These are phyloP conservation scores for Colletotrichum magnum DNA, from an alignment of 2,329 filamentous ascomycete species.

Conservation along the genomic window DNA sequence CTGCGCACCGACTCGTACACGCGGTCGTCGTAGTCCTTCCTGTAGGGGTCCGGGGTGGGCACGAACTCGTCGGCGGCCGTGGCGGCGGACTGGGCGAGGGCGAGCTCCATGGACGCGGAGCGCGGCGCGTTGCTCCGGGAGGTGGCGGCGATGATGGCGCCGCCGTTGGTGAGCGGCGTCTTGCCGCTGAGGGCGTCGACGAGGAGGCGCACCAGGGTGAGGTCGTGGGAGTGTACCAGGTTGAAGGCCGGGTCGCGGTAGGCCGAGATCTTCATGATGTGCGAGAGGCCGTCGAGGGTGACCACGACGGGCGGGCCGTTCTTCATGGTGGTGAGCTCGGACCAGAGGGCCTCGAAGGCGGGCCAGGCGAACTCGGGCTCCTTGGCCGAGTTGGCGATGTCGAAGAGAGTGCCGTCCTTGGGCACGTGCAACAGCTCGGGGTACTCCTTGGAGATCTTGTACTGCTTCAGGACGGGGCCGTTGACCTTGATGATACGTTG, in stretches of 20 bases:
- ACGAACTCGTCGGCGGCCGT: slow-evolving; percentile 53
- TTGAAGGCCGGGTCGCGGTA: slow-evolving; percentile 82
- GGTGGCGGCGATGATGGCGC: slow-evolving; percentile 81
- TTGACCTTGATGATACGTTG: slow-evolving; percentile 82
- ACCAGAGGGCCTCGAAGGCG: slow-evolving; percentile 85
- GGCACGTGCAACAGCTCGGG: slow-evolving; percentile 71
- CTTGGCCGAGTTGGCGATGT: slow-evolving; percentile 78
- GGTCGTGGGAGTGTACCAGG: slow-evolving; percentile 87
- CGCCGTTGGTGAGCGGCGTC: slow-evolving; percentile 76
- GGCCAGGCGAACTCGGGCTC: slow-evolving; percentile 85
- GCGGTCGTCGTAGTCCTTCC: slow-evolving; percentile 69
- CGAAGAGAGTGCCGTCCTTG: slow-evolving; percentile 73
- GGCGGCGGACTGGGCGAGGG: slow-evolving; percentile 71
- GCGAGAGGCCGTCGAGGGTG: slow-evolving; percentile 82
- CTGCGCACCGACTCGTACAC: slow-evolving; percentile 67
- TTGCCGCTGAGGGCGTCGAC: slow-evolving; percentile 77
- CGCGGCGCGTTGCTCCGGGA: slow-evolving; percentile 78
- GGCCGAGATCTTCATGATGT: slow-evolving; percentile 83
- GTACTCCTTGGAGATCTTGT: slow-evolving; percentile 61
- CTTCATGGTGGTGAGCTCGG: slow-evolving; percentile 74
- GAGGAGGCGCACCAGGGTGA: slow-evolving; percentile 83
- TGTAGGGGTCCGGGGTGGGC: slow-evolving; percentile 66
- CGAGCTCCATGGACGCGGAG: slow-evolving; percentile 77
- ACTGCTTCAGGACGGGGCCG: slow-evolving; percentile 69
- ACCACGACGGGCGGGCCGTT: slow-evolving; percentile 76